Percentiles rank a stretch among this genome's conserved stretches.
Conservation (phyloP, 192 early-diverging fungal genomes). For the Gonapodya sp. region DNA sequence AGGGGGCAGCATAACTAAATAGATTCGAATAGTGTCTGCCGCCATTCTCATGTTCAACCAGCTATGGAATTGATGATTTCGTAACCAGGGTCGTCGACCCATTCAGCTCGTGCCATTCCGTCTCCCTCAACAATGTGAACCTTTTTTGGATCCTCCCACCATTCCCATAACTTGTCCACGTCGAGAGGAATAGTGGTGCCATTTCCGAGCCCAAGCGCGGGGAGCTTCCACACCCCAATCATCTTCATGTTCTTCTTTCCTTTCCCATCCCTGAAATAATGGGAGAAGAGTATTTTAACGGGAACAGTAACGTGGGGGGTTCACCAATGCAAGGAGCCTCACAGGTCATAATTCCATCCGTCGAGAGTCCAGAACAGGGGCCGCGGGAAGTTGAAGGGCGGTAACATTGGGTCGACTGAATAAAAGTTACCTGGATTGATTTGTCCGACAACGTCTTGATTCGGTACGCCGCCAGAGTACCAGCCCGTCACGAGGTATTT, state of each 20-base stretch:
- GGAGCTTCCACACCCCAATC: neutral
- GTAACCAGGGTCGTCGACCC: neutral
- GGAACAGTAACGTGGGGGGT: neutral
- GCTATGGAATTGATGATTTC: neutral
- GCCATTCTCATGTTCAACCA: no score
- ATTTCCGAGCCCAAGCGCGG: neutral
- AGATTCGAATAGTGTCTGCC: no score
- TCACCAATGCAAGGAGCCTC: neutral
- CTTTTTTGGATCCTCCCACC: neutral
- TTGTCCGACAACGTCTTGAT: slow-evolving; percentile 11
- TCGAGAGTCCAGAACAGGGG: slow-evolving; percentile 20
- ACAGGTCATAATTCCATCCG: neutral
- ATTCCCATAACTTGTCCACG: neutral
- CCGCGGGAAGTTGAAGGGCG: slow-evolving; percentile 23
- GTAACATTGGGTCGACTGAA: slow-evolving; percentile 10
- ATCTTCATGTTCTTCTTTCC: neutral
- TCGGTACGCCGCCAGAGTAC: slow-evolving; percentile 11
- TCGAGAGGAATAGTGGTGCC: neutral
- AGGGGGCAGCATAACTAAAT: no score
- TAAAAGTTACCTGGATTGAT: slow-evolving; percentile 17
- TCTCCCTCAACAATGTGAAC: neutral
- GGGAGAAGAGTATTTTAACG: no score
- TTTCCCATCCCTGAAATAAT: neutral
- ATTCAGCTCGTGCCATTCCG: neutral
- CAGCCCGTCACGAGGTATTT: slow-evolving; percentile 21